Evolutionary conservation across 2,329 filamentous ascomycete genomes (phyloP), one percentile per base, ranked within the genome.

Genomic region (Apiospora kogelbergensis): DNA sequence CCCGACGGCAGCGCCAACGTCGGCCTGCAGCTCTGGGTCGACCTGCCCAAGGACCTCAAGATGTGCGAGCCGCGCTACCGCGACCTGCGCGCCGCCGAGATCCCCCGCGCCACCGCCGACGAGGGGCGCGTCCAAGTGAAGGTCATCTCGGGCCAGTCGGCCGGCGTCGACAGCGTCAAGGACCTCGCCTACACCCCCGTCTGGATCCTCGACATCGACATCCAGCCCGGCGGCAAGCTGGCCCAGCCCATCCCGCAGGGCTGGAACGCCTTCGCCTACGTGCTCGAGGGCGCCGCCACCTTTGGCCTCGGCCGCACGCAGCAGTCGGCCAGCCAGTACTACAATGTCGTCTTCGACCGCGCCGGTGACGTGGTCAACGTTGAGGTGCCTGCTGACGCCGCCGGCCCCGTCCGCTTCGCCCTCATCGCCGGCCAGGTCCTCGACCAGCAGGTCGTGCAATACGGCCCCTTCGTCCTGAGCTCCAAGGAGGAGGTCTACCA

Each of bases 121-220:
- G 89, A 89, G 57, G 92, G 88, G 68, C 91, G 88, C 71, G 94
- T 97, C 22, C 85, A 85, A 48, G 86, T 98, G 73, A 98, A 97
- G 82, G 92, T 98, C 73, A 98, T 98, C 74, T 95, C 91, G 0
- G 96, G 95, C 24, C 89, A 92, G 78, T 91, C 90, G 68, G 91
- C 94, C 76, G 95, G 93, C 60, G 88, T 96, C 67, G 95, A 98
- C 77, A 94, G 91, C 17, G 88, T 97, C 67, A 90, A 95, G 78
- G 95, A 98, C 77, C 84, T 98, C 60, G 95, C 95, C 17, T 98
- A 98, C 81, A 98, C 95, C 1, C 96, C 96, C 0, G 94, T 98
- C n/a, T 98, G 95, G 95, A 86, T 97, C 71, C 85, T 98, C 60
- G 95, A 98, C 78, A 84, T 98, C 66, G 90, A 88, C 24, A 88